Conservation (phyloP, 208 protist species). For the Endotrypanum monterogeii region DNA sequence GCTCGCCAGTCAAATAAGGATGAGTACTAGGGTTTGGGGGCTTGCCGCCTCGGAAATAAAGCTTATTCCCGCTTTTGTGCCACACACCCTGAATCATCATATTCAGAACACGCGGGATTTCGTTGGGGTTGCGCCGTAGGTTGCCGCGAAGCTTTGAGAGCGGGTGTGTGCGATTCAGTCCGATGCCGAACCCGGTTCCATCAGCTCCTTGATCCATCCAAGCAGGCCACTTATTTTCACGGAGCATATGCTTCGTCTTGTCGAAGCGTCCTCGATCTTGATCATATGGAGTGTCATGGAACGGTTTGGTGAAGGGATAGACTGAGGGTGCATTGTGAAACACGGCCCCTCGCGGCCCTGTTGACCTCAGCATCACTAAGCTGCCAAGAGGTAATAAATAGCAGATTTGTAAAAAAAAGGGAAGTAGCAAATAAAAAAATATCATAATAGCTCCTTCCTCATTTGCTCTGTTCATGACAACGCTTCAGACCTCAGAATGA, state of each 20-base stretch:
- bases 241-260: constrained; percentile 37
- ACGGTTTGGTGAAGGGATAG: constrained; percentile 87
- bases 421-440: background rate
- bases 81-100: constrained; percentile 93
- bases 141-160: constrained; percentile 84
- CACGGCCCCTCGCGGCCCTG: constrained; percentile 40
- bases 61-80: constrained; percentile 89
- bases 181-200: constrained; percentile 86
- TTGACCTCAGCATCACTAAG: constrained; percentile 18
- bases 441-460: background rate
- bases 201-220: constrained; percentile 91
- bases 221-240: constrained; percentile 61
- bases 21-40: constrained; percentile 88
- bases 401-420: constrained; percentile 7
- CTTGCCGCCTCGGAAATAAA: constrained; percentile 90
- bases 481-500: background rate
- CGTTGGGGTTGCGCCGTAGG: constrained; percentile 47
- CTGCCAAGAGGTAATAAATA: background rate
- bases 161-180: constrained; percentile 80
- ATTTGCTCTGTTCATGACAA: background rate
- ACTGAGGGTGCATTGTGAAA: constrained; percentile 86
- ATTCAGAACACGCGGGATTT: constrained; percentile 78
- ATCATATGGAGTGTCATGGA: constrained; percentile 90
- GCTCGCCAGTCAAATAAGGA: constrained; percentile 89
- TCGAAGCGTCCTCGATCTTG: constrained; percentile 69